Percentiles rank a stretch among this genome's conserved stretches.
These are phyloP conservation scores for Trametes sanguinea DNA, from an alignment of 768 basidiomycete species.

Conservation along the genomic window DNA sequence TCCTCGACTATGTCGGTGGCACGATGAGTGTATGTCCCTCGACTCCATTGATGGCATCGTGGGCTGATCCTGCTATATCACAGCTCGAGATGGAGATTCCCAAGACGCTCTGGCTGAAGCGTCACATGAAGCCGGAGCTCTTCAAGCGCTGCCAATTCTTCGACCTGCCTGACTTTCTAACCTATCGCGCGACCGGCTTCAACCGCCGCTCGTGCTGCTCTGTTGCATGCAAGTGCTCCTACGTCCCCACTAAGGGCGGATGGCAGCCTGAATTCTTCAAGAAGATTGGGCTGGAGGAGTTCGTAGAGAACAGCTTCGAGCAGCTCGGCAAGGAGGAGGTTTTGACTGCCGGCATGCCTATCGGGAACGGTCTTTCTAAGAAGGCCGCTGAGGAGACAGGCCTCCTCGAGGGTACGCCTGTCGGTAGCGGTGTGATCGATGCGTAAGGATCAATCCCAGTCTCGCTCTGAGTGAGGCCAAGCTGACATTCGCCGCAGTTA, in stretches of 20 bases:
- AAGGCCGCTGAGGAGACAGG: constrained; percentile 85
- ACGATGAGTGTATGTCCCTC: constrained; percentile 74
- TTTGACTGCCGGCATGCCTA: constrained; percentile 81
- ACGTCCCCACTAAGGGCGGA: constrained; percentile 75
- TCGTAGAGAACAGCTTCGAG: constrained; percentile 67
- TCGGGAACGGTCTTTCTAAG: constrained; percentile 80
- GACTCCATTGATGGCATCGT: too few species aligned
- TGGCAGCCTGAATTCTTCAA: constrained; percentile 91
- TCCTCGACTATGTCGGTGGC: constrained; percentile 94
- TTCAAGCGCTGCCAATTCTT: constrained; percentile 83
- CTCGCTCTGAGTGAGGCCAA: not conserved
- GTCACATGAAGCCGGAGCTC: constrained; percentile 68
- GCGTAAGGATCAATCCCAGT: constrained; percentile 56
- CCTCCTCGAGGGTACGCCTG: constrained; percentile 80
- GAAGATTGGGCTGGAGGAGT: constrained; percentile 75
- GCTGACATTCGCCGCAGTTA: constrained; percentile 48
- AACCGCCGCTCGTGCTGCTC: constrained; percentile 87
- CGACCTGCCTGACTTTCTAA: constrained; percentile 94
- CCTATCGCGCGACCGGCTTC: constrained; percentile 81
- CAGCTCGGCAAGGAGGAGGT: constrained; percentile 73
- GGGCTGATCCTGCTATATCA: not conserved
- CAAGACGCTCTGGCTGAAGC: constrained; percentile 96
- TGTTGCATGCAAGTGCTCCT: constrained; percentile 94
- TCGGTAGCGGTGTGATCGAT: constrained; percentile 94
- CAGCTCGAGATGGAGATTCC: constrained; percentile 99